Percentiles rank a stretch among this genome's conserved stretches.
Conservation (phyloP, 345 rosid species). For the Isatis tinctoria region DNA sequence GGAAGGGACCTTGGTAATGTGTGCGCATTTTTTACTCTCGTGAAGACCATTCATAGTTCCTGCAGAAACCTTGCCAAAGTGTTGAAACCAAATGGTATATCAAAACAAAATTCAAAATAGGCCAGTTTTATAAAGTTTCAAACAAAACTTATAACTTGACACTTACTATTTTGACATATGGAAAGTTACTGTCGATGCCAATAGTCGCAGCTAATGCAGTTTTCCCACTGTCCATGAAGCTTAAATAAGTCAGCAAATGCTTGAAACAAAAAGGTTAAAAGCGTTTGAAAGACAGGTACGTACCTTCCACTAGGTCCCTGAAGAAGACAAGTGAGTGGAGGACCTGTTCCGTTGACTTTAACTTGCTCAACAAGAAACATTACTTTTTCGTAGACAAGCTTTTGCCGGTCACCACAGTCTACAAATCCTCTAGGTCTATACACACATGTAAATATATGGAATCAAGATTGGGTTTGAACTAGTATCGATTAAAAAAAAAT, state of each 20-base stretch:
- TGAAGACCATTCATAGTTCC: conserved; percentile 80
- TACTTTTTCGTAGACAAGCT: conserved; percentile 66
- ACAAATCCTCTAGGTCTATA: conserved; percentile 77
- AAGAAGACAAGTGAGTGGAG: conserved; percentile 73
- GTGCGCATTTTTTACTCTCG: conserved; percentile 79
- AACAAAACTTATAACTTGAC: no score
- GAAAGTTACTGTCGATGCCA: conserved; percentile 83
- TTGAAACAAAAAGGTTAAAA: background rate
- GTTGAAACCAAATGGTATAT: conserved; percentile 2
- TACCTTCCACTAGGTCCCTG: conserved; percentile 90
- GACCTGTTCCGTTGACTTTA: conserved; percentile 28
- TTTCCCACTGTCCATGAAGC: conserved; percentile 61
- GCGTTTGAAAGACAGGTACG: no score
- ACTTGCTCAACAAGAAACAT: conserved; percentile 80
- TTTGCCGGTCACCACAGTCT: conserved; percentile 64
- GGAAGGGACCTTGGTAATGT: conserved; percentile 73
- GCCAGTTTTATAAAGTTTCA: no score
- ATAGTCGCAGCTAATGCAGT: conserved; percentile 84
- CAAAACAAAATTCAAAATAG: background rate
- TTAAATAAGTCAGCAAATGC: background rate
- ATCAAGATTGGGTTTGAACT: background rate
- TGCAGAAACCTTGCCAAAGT: conserved; percentile 92
- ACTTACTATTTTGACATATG: conserved; percentile 92
- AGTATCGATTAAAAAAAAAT: no score
- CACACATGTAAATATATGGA: background rate